Evolutionary conservation across 306 rosid genomes (phyloP), one percentile per base, ranked within the genome.

Genomic region (Acacia acuminata): DNA sequence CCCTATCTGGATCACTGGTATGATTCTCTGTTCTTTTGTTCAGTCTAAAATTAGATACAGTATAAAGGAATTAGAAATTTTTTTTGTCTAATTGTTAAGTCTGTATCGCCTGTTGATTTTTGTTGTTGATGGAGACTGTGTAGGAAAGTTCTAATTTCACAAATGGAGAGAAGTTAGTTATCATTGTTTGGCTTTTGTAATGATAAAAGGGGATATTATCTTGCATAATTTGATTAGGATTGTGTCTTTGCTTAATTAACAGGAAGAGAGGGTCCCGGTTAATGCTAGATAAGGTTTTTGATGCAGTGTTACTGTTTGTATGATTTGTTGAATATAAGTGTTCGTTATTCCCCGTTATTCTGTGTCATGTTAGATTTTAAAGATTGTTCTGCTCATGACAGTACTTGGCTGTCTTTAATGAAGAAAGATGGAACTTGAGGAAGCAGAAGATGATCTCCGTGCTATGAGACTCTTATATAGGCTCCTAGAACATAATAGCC

Each of bases 391-490:
- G 5, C 8, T 4, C 8, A 30, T 13, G 63, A 20, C 32, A 27
- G 24, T 51, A 0, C 42, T 4, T 24, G 60, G 78, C 42, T 76
- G 44, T 42, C 8, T 48, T 30, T 20, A 19, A 66, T 60, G 43
- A 56, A 20, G 19, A 71, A 43, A 72, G 70, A 78, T 82, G 91
- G 88, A 90, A 20, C 79, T 86, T 77, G 90, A 86, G 55, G 88
- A 88, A 77, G 86, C 87, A 36, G 76, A 81, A 17, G 36, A 73
- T 44, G 84, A 90, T 87, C 88, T 90, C 16, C 74, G 82, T 64
- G 88, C 90, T 55, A 75, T 88, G 75, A 90, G 87, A 81, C 85
- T 86, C 30, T 79, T 90, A 9, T 90, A 90, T 55, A 79, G 85
- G 36, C 91, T 90, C 72, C 89, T 88, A 65, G 83, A 90, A 24